phyloP scores from a whole-genome alignment of 208 protist genomes.

The Leishmania tarentolae region DNA sequence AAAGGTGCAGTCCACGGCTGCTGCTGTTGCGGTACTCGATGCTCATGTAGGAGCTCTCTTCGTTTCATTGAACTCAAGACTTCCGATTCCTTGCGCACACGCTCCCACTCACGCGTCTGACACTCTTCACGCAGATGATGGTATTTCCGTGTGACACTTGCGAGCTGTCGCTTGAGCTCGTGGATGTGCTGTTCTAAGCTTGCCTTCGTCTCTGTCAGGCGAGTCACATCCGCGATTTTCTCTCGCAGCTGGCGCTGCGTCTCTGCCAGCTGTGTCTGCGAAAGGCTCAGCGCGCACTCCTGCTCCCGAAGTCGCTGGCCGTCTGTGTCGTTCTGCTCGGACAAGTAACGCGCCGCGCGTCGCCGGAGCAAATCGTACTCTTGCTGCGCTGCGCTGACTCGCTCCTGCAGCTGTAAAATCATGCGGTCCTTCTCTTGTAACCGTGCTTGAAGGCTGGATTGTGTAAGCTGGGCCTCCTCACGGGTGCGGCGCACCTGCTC shows the following conservation, averaged over 20 bases:
- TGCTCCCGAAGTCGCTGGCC: constrained; percentile 32
- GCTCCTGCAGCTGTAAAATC: constrained; percentile 50
- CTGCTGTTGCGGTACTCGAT: background rate
- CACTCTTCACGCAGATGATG: constrained; percentile 41
- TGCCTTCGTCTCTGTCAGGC: constrained; percentile 38
- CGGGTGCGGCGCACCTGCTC: constrained; percentile 45
- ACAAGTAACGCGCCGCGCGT: constrained; percentile 36
- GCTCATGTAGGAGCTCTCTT: background rate
- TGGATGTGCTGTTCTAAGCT: constrained; percentile 38
- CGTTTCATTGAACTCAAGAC: constrained; percentile 17
- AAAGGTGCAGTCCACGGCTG: background rate
- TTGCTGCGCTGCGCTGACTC: constrained; percentile 48
- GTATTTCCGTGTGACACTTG: constrained; percentile 44
- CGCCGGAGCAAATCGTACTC: constrained; percentile 76
- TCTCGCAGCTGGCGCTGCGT: constrained; percentile 37
- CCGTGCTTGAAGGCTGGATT: constrained; percentile 53
- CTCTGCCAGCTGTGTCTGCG: constrained; percentile 44
- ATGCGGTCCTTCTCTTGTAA: constrained; percentile 57
- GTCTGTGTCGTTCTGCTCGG: constrained; percentile 36
- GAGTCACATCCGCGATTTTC: constrained; percentile 23
- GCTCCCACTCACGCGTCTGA: constrained; percentile 43
- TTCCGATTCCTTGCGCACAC: constrained; percentile 26
- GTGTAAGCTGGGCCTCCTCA: constrained; percentile 52
- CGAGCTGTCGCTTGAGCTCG: constrained; percentile 35
- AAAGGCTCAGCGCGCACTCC: constrained; percentile 45